Base-by-base conservation (phyloP, 805 yeast genomes). In the Candida germanica region DNA sequence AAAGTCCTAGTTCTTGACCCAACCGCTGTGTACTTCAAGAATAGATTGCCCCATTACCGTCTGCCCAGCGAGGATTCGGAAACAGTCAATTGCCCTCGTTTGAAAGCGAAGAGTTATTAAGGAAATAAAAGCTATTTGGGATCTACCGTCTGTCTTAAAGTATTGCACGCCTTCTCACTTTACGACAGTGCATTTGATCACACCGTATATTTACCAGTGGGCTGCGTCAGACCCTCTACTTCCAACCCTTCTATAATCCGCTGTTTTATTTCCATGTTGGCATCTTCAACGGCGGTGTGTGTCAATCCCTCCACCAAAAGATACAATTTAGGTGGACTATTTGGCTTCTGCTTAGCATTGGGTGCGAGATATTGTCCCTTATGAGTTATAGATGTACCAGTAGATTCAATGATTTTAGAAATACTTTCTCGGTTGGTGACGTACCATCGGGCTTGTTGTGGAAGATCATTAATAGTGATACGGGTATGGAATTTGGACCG, bases 401-500 rank as follows among this genome's bases (percentile, higher is more conserved):
- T 80, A 31, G 77, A 64, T 33, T 87, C 95, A 29, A 77, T 78
- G 30, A 88, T 72, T 48, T 75, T 75, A 1, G 75, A 56, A 26
- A 83, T 62, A 29, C 77, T 80, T 1, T 81, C 80, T 23, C 82
- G 73, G 48, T 79, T 81, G 3, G 88, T 77, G 2, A 83, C 85
- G 37, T 67, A 69, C 94, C 94, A 83, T 49, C 96, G 66, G 0
- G 84, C 85, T 17, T 71, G 66, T 51, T 83, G 87, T 0, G 98
- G 95, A 22, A 85, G 67, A 55, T 93, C 97, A 48, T 91, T 91
- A 46, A 91, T 79, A 32, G 77, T 75, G 31, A 91, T 69, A 23
- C 78, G 72, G 0, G 95, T 84, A 45, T 78, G 82, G 60, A 66
- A 87, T 14, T 63, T 53, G 18, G 73, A 58, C 33, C 66, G 56